These are phyloP conservation scores for Thelonectria olida DNA, from an alignment of 2,329 filamentous ascomycete genomes.

Conservation along the genomic window DNA sequence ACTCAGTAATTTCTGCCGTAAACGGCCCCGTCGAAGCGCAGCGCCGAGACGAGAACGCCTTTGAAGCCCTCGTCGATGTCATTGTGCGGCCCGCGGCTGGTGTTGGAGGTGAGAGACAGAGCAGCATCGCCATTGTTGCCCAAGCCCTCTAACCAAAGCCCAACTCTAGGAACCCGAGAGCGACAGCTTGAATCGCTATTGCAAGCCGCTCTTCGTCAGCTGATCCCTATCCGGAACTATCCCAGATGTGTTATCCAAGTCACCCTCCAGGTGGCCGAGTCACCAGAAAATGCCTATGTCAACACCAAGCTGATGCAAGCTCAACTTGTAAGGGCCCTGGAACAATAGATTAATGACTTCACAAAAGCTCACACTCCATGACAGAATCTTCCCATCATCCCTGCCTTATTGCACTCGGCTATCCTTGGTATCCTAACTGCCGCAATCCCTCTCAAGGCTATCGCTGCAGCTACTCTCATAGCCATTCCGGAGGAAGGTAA, in stretches of 20 bases:
- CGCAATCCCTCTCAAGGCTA: conserved; percentile 80
- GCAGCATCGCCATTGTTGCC: conserved; percentile 1
- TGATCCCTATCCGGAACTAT: conserved; percentile 79
- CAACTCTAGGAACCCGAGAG: conserved; percentile 70
- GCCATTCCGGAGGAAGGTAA: conserved; percentile 60
- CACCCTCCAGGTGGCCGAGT: conserved; percentile 77
- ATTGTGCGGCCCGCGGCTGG: conserved; percentile 87
- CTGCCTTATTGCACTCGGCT: conserved; percentile 82
- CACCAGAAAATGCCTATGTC: conserved; percentile 73
- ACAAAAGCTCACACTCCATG: conserved; percentile 22
- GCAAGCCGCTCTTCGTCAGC: conserved; percentile 75
- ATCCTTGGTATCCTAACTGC: conserved; percentile 83
- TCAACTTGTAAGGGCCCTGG: conserved; percentile 62
- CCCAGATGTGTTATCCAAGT: conserved; percentile 83
- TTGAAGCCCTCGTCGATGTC: conserved; percentile 91
- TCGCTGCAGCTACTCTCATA: conserved; percentile 72
- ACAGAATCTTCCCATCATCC: conserved; percentile 81
- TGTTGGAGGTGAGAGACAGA: conserved; percentile 71
- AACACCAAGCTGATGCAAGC: conserved; percentile 69
- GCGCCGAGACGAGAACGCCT: conserved; percentile 88
- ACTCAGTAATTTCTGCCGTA: conserved; percentile 83
- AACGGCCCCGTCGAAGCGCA: conserved; percentile 94
- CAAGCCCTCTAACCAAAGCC: conserved; percentile 21
- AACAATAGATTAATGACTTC: not conserved
- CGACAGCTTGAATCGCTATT: conserved; percentile 84